Percentiles rank a stretch among this genome's conserved stretches.
phyloP scores from a whole-genome alignment of 352 stramenopile genomes.

The Globisporangium ultimum region DNA sequence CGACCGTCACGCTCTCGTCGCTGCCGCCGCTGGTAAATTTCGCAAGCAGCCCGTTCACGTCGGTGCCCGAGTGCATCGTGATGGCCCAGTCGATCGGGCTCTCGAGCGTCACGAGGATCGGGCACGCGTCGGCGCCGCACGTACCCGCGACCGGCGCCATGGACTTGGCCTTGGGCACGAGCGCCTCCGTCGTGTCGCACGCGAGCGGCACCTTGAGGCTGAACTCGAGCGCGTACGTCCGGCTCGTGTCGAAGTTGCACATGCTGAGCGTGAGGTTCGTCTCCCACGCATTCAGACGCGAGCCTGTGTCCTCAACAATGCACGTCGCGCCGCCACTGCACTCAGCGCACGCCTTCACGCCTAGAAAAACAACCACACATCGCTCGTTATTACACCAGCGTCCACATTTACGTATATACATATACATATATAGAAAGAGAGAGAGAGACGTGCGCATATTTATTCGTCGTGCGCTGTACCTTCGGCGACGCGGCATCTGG shows the following conservation, averaged over 20 bases:
- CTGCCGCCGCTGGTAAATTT: constrained; percentile 34
- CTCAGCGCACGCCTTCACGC: constrained; percentile 45
- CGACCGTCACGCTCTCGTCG: constrained; percentile 46
- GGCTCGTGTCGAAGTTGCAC: constrained; percentile 60
- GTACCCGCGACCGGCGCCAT: constrained; percentile 37
- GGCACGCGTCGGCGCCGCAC: constrained; percentile 29
- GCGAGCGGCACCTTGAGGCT: constrained; percentile 32
- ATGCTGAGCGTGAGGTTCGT: constrained; percentile 46
- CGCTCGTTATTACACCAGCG: background rate
- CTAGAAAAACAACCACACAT: constrained; percentile 8
- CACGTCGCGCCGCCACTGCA: constrained; percentile 45
- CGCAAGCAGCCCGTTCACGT: constrained; percentile 46
- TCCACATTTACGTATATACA: background rate
- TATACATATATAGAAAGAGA: background rate
- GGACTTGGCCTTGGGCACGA: constrained; percentile 36
- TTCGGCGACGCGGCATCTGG: constrained; percentile 8
- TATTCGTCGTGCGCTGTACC: background rate
- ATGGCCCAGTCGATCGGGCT: constrained; percentile 64
- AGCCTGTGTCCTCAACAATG: constrained; percentile 44
- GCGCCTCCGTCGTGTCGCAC: constrained; percentile 40
- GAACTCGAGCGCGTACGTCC: constrained; percentile 40
- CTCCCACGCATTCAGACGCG: constrained; percentile 31
- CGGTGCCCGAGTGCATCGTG: constrained; percentile 35
- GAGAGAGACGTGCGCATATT: too few species aligned
- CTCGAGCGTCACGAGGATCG: constrained; percentile 49